These are phyloP conservation scores for Saccharomyces hybrid DNA, from an alignment of 1,139 yeast genomes.

Conservation along the genomic window DNA sequence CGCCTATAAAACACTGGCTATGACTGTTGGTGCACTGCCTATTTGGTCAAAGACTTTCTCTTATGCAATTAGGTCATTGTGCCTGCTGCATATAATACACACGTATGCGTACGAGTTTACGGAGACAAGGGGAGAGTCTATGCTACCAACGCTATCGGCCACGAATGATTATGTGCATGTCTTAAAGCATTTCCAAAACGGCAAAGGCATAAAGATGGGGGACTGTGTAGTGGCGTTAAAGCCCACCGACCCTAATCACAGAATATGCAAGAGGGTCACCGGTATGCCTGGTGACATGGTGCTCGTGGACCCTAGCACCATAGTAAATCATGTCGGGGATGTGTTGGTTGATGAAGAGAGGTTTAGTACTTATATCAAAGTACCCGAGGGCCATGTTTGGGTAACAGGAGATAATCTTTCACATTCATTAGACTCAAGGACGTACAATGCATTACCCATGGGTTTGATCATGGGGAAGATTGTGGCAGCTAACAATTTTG, in stretches of 20 bases:
- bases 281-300: slow-evolving; percentile 95
- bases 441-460: slow-evolving; percentile 82
- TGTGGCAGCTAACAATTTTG: slow-evolving; percentile 49
- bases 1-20: background rate
- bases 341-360: slow-evolving; percentile 25
- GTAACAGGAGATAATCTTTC: slow-evolving; percentile 89
- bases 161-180: slow-evolving; percentile 76
- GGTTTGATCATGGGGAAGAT: slow-evolving; percentile 83
- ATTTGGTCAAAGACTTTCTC: background rate
- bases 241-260: slow-evolving; percentile 80
- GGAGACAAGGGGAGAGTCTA: slow-evolving; percentile 86
- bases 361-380: slow-evolving; percentile 52
- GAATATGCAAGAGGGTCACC: slow-evolving; percentile 86
- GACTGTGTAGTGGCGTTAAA: slow-evolving; percentile 83
- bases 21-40: background rate
- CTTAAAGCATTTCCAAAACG: slow-evolving; percentile 46
- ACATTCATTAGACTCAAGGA: slow-evolving; percentile 84
- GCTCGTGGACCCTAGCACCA: slow-evolving; percentile 66
- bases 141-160: slow-evolving; percentile 83
- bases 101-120: slow-evolving; percentile 67
- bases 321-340: slow-evolving; percentile 9
- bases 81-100: slow-evolving; percentile 60
- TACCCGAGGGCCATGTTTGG: slow-evolving; percentile 94
- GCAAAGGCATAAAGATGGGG: slow-evolving; percentile 57
- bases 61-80: slow-evolving; percentile 46